These are phyloP conservation scores for Irpex sp. DNA, from an alignment of 1,284 basidiomycete species.

Conservation along the genomic window DNA sequence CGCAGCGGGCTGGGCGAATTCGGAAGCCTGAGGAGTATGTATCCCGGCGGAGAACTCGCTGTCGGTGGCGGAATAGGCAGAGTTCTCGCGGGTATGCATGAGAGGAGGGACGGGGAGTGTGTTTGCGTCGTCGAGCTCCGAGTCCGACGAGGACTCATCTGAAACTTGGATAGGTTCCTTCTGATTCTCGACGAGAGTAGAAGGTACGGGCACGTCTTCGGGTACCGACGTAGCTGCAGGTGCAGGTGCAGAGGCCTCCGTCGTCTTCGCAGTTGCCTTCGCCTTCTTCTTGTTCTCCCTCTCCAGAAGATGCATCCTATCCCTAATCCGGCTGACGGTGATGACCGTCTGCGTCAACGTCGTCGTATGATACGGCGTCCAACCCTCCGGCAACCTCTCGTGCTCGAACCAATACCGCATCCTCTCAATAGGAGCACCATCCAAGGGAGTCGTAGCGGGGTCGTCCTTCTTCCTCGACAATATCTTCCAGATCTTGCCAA, in stretches of 20 bases:
- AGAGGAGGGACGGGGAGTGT: neutral
- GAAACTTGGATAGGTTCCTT: neutral
- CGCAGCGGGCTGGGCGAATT: neutral
- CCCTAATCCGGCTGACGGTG: conserved; percentile 11
- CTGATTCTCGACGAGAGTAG: neutral
- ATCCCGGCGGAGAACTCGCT: conserved; percentile 2
- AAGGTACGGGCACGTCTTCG: neutral
- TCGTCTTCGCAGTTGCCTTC: conserved; percentile 3
- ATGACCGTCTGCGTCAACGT: conserved; percentile 37
- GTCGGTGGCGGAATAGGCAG: conserved; percentile 5
- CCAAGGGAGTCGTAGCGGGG: conserved; percentile 8
- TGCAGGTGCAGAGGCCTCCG: neutral
- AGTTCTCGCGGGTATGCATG: neutral
- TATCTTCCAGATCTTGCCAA: conserved; percentile 2
- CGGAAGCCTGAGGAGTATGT: conserved; percentile 16
- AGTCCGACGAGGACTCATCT: neutral
- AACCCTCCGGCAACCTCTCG: conserved; percentile 50
- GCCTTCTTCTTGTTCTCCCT: neutral
- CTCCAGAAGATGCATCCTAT: neutral
- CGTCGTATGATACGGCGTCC: conserved; percentile 44
- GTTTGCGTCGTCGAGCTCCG: neutral
- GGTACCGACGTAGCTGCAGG: neutral
- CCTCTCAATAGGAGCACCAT: conserved; percentile 42
- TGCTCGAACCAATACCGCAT: conserved; percentile 45
- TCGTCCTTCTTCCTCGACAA: conserved; percentile 5